Percentiles rank a stretch among this genome's conserved stretches.
Conservation (phyloP, 1,139 yeast genomes). For the Taphrina confusa region DNA sequence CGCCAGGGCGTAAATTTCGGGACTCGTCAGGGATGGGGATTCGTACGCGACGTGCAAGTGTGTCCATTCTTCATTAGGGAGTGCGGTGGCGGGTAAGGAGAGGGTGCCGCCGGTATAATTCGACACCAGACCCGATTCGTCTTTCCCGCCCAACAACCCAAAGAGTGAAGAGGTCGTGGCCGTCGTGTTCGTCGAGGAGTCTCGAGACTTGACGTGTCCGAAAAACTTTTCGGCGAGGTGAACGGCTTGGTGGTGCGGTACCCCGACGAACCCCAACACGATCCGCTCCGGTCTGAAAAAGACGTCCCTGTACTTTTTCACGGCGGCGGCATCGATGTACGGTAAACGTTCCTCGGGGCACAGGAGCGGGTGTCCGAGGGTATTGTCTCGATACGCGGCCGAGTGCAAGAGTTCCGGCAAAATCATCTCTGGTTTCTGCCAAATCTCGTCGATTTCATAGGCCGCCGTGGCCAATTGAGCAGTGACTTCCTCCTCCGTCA, state of each 20-base stretch:
- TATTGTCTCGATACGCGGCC: constrained; percentile 70
- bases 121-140: neutral
- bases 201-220: constrained; percentile 47
- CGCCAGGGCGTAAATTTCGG: constrained; percentile 88
- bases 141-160: neutral
- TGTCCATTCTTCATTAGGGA: constrained; percentile 57
- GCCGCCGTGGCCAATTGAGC: constrained; percentile 75
- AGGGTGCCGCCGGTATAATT: constrained; percentile 79
- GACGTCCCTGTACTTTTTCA: constrained; percentile 63
- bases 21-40: constrained; percentile 79
- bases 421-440: constrained; percentile 80
- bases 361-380: constrained; percentile 81
- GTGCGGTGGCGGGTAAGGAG: constrained; percentile 53
- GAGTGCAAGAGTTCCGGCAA: constrained; percentile 85
- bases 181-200: neutral
- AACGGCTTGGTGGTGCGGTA: constrained; percentile 69
- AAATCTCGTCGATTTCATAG: constrained; percentile 79
- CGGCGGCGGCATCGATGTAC: constrained; percentile 55
- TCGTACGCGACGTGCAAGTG: constrained; percentile 88
- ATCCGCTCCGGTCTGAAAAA: constrained; percentile 79
- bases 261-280: constrained; percentile 87
- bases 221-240: constrained; percentile 63
- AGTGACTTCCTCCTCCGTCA: constrained; percentile 67
- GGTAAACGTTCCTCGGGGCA: constrained; percentile 74
- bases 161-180: neutral